Evolutionary conservation across 345 rosid genomes (phyloP).

Genomic region (Cardamine occulta): DNA sequence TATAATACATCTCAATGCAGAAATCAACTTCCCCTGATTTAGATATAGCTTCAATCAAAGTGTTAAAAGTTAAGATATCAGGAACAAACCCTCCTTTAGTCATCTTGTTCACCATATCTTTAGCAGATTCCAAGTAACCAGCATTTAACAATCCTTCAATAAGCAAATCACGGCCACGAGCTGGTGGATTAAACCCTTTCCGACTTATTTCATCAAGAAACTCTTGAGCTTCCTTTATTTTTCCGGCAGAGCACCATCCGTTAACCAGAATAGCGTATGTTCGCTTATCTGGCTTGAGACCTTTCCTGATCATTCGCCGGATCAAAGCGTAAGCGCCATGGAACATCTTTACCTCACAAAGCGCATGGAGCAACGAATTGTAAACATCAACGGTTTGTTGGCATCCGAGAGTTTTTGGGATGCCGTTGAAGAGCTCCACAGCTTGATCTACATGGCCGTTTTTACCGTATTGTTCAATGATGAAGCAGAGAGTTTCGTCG

Average conservation of each 20-base stretch:
- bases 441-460: conserved; percentile 80
- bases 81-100: conserved; percentile 72
- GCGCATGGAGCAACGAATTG: conserved; percentile 76
- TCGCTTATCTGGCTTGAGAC: conserved; percentile 61
- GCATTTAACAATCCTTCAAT: conserved; percentile 84
- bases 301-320: conserved; percentile 82
- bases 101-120: conserved; percentile 76
- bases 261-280: conserved; percentile 71
- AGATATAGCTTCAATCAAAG: conserved; percentile 61
- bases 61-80: conserved; percentile 65
- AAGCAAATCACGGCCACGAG: conserved; percentile 83
- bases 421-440: conserved; percentile 78
- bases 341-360: conserved; percentile 81
- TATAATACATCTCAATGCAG: conserved; percentile 70
- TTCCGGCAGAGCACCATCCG: conserved; percentile 86
- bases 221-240: conserved; percentile 77
- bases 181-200: conserved; percentile 85
- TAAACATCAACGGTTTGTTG: conserved; percentile 54
- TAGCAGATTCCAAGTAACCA: conserved; percentile 80
- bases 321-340: conserved; percentile 85
- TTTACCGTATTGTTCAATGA: conserved; percentile 78
- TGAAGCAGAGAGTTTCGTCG: conserved; percentile 60
- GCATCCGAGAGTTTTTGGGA: conserved; percentile 55
- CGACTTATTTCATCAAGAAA: conserved; percentile 87
- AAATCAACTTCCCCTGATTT: conserved; percentile 76